Conservation (phyloP, 2,329 filamentous ascomycete genomes). For the Fusarium annulatum region DNA sequence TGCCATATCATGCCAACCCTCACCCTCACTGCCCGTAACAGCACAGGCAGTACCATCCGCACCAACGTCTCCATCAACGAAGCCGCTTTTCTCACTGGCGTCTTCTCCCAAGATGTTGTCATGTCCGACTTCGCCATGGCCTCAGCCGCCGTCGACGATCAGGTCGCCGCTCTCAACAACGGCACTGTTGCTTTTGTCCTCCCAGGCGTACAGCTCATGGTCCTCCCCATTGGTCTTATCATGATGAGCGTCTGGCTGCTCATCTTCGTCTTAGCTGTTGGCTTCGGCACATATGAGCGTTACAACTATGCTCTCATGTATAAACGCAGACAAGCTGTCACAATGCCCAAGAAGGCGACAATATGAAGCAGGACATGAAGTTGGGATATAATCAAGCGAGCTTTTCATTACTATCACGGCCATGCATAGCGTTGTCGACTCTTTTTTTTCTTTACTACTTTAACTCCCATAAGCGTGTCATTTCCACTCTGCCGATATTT, state of each 20-base stretch:
- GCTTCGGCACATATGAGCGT: constrained; percentile 73
- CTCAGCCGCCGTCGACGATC: constrained; percentile 60
- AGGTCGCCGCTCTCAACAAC: constrained; percentile 58
- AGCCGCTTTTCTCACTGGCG: constrained; percentile 76
- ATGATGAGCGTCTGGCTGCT: constrained; percentile 72
- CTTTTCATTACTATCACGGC: constrained; percentile 26
- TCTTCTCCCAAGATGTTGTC: constrained; percentile 71
- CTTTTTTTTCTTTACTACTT: constrained; percentile 23
- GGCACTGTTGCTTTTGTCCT: constrained; percentile 73
- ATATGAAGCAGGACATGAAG: constrained; percentile 7
- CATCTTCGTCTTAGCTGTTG: constrained; percentile 67
- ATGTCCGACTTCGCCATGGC: constrained; percentile 63
- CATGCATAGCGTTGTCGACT: constrained; percentile 37
- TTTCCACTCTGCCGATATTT: constrained; percentile 37
- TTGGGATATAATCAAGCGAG: constrained; percentile 19
- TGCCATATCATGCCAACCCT: constrained; percentile 75
- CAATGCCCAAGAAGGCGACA: constrained; percentile 30
- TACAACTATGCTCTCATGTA: constrained; percentile 75
- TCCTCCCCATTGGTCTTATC: constrained; percentile 77
- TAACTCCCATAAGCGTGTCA: constrained; percentile 29
- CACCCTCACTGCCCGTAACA: constrained; percentile 69
- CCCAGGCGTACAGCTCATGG: constrained; percentile 74
- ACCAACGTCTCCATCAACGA: constrained; percentile 77
- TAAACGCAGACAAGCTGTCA: constrained; percentile 51
- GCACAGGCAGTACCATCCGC: constrained; percentile 62